phyloP scores from a whole-genome alignment of 176 grass and related monocot genomes.

The Ensete ventricosum region DNA sequence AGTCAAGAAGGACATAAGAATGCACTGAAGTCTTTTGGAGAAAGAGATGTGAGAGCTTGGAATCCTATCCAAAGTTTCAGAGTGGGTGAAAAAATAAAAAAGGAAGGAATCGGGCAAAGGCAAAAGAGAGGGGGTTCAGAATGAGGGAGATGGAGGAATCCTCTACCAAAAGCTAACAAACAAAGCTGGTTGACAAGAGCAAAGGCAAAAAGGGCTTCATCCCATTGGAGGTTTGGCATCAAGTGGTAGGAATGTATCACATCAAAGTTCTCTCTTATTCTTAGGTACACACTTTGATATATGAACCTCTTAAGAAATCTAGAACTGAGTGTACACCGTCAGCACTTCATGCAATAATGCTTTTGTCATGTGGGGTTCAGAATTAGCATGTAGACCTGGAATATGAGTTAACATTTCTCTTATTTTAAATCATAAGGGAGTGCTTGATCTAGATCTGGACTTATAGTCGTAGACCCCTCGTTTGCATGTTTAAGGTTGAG shows the following conservation, averaged over 20 bases:
- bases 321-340: not conserved
- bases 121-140: no score
- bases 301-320: not conserved
- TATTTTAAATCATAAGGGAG: no score
- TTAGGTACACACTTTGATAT: no score
- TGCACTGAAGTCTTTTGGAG: not conserved
- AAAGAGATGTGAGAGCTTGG: not conserved
- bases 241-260: not conserved
- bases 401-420: no score
- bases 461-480: no score
- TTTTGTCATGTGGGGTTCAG: not conserved
- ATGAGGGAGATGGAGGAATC: not conserved
- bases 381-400: not conserved
- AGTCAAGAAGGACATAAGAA: not conserved
- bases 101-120: no score
- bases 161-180: conserved; percentile 4
- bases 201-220: not conserved
- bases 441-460: no score
- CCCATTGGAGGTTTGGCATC: not conserved
- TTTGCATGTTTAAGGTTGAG: no score
- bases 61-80: not conserved
- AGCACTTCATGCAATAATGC: not conserved
- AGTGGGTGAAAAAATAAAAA: not conserved
- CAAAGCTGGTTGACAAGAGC: not conserved
- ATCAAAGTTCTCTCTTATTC: not conserved